Evolutionary conservation across 2,329 filamentous ascomycete genomes (phyloP).

Genomic region (Clathrospora elynae): DNA sequence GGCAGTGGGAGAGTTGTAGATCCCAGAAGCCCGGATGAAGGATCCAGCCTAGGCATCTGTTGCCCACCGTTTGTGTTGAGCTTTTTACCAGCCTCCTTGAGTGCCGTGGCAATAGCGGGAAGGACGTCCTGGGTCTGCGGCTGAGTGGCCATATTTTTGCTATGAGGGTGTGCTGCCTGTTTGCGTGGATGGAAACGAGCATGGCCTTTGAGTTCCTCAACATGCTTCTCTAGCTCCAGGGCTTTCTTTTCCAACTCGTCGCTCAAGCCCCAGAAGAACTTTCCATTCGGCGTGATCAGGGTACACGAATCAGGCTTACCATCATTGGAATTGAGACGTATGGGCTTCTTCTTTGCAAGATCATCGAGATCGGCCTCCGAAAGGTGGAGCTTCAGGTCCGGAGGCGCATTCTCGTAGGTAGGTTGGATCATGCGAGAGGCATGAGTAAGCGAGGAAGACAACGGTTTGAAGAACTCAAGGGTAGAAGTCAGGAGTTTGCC

Average conservation of each 20-base stretch:
- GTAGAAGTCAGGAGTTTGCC: constrained; percentile 47
- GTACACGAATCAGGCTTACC: constrained; percentile 59
- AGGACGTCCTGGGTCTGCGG: constrained; percentile 38
- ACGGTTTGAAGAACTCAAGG: constrained; percentile 52
- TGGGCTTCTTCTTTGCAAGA: constrained; percentile 62
- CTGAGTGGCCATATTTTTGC: constrained; percentile 19
- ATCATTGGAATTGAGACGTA: constrained; percentile 52
- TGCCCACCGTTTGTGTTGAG: constrained; percentile 34
- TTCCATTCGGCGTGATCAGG: constrained; percentile 75
- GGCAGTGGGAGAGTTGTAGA: constrained; percentile 31
- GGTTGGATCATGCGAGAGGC: constrained; percentile 29
- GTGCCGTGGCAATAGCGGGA: constrained; percentile 43
- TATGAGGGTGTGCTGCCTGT: constrained; percentile 18
- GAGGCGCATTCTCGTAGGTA: constrained; percentile 35
- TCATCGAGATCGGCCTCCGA: constrained; percentile 52
- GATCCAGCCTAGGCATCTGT: constrained; percentile 35
- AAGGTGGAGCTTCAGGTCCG: constrained; percentile 45
- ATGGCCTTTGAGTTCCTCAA: constrained; percentile 38
- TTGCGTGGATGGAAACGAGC: constrained; percentile 41
- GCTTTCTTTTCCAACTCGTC: constrained; percentile 72
- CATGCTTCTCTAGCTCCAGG: constrained; percentile 66
- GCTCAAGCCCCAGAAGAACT: constrained; percentile 74
- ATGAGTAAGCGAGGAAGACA: constrained; percentile 44
- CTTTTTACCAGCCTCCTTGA: constrained; percentile 46
- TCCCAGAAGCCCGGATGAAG: constrained; percentile 27